Percentiles rank a stretch among this genome's conserved stretches.
Evolutionary conservation across 371 early-diverging fungal species (phyloP).

Genomic region (Rhizopus stolonifer): DNA sequence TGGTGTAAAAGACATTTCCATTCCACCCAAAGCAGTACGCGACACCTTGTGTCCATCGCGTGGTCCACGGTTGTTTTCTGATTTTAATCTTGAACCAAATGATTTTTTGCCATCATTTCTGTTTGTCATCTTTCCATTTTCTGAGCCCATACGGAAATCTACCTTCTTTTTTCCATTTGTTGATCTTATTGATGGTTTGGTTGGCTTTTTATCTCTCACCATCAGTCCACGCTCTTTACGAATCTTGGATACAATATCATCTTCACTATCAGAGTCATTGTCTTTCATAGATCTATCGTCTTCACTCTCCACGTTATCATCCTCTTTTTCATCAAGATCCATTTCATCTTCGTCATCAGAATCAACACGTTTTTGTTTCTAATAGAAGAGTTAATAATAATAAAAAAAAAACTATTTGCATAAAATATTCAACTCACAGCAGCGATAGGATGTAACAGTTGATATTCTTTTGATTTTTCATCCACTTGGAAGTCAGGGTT

Average conservation of each 20-base stretch:
- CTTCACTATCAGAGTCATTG: constrained; percentile 48
- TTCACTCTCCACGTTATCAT: constrained; percentile 34
- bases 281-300: constrained; percentile 43
- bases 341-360: constrained; percentile 31
- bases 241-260: constrained; percentile 46
- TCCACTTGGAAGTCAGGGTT: constrained; percentile 95
- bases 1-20: constrained; percentile 66
- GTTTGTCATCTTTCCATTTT: constrained; percentile 34
- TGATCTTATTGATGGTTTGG: constrained; percentile 23
- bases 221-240: constrained; percentile 46
- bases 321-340: constrained; percentile 44
- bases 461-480: constrained; percentile 80
- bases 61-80: constrained; percentile 23
- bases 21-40: constrained; percentile 62
- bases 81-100: constrained; percentile 43
- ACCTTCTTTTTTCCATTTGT: constrained; percentile 32
- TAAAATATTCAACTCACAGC: constrained; percentile 19
- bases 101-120: constrained; percentile 38
- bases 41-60: constrained; percentile 48
- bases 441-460: constrained; percentile 76
- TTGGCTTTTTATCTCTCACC: constrained; percentile 35
- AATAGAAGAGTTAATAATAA: too few relatives aligned
- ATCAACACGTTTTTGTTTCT: constrained; percentile 25
- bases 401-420: background rate
- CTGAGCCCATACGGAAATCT: constrained; percentile 55